Evolutionary conservation across 2,329 filamentous ascomycete genomes (phyloP).

Genomic region (Calonectria crousiana): DNA sequence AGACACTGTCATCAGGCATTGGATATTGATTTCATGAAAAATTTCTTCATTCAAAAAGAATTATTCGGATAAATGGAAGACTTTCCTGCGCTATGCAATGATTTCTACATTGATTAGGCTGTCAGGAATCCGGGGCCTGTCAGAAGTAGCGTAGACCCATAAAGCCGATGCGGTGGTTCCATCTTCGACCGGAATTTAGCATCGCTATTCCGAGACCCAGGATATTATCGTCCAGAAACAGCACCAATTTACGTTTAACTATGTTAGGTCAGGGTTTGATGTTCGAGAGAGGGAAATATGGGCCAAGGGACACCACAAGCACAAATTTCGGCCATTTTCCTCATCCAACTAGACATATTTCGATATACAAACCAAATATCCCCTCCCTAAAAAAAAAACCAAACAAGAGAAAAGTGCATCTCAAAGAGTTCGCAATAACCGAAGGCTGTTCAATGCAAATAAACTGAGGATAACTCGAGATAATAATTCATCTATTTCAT

Average conservation of each 20-base stretch:
- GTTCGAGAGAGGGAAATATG: not conserved
- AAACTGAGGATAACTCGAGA: too few species aligned
- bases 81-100: not conserved
- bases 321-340: not conserved
- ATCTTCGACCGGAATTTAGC: conserved; percentile 30
- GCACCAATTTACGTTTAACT: not conserved
- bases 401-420: not conserved
- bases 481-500: not conserved
- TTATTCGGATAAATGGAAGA: not conserved
- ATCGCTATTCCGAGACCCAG: conserved; percentile 15
- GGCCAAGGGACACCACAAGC: not conserved
- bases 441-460: not conserved
- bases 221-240: not conserved
- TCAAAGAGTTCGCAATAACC: not conserved
- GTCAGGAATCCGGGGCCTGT: conserved; percentile 30
- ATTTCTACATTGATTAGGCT: not conserved
- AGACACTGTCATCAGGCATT: not conserved
- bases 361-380: not conserved
- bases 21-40: not conserved
- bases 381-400: too few species aligned
- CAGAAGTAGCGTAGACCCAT: conserved; percentile 27
- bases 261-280: not conserved
- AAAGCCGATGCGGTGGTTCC: conserved; percentile 32
- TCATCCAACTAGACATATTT: not conserved
- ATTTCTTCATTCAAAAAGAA: not conserved